A percentile compares a stretch with the other conserved stretches of the same genome.
These are phyloP conservation scores for Teunomyces funiuensis DNA, from an alignment of 805 yeast species.

Conservation along the genomic window DNA sequence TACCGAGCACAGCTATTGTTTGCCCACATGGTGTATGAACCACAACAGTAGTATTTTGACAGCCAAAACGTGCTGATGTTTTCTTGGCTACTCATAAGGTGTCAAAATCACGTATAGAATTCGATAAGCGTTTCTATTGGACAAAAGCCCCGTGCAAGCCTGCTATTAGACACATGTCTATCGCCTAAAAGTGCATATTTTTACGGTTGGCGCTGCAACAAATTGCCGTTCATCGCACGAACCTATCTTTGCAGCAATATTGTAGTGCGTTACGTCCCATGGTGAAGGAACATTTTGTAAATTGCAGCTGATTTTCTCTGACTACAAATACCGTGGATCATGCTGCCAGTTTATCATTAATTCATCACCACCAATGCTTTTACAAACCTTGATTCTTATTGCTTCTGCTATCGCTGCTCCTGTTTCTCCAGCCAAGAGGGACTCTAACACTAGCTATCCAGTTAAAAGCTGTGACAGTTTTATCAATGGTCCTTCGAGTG, in stretches of 20 bases:
- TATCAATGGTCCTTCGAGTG: slow-evolving; percentile 23
- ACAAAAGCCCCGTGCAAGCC: neutral
- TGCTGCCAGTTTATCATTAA: neutral
- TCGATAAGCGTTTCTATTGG: too few relatives aligned
- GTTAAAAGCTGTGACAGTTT: neutral
- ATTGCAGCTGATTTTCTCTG: neutral
- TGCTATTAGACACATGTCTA: neutral
- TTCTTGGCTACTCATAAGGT: too few relatives aligned
- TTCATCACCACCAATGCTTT: neutral
- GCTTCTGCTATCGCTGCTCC: neutral
- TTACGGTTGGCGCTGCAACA: neutral
- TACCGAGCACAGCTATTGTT: too few relatives aligned
- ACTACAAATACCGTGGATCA: neutral
- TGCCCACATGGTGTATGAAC: too few relatives aligned
- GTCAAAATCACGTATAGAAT: too few relatives aligned
- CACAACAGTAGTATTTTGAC: too few relatives aligned
- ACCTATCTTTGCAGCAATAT: too few relatives aligned
- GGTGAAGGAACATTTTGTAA: too few relatives aligned
- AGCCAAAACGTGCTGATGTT: too few relatives aligned
- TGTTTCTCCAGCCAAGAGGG: neutral
- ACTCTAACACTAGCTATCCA: neutral
- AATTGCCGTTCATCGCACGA: neutral
- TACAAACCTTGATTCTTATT: neutral
- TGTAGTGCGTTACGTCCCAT: too few relatives aligned
- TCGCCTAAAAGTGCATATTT: neutral